These are phyloP conservation scores for Neolentinus lepideus DNA, from an alignment of 1,284 basidiomycete genomes.

Conservation along the genomic window DNA sequence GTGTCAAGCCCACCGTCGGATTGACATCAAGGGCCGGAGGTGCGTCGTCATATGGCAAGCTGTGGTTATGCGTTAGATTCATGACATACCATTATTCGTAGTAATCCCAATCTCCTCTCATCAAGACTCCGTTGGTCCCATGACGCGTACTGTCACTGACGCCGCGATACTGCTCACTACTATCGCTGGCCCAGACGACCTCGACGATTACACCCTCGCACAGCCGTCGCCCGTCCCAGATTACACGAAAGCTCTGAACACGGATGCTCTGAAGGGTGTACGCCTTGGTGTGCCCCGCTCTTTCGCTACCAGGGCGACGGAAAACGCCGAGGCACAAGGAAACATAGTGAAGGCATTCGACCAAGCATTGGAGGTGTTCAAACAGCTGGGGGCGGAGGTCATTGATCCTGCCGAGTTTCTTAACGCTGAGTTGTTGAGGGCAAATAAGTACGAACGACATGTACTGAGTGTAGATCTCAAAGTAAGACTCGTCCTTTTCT, in stretches of 20 bases:
- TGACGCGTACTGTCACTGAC: conserved; percentile 39
- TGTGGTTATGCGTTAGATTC: too few relatives aligned
- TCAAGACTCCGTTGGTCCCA: conserved; percentile 44
- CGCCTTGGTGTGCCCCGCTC: conserved; percentile 34
- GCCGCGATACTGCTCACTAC: conserved; percentile 33
- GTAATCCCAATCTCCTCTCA: conserved; percentile 43
- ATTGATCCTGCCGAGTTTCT: conserved; percentile 36
- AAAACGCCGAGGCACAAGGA: conserved; percentile 9
- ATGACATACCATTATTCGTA: conserved; percentile 9
- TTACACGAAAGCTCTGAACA: conserved; percentile 29
- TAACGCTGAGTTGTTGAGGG: conserved; percentile 24
- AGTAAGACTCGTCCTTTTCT: conserved; percentile 15
- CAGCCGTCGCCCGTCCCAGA: conserved; percentile 33
- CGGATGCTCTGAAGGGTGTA: conserved; percentile 27
- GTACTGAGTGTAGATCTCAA: conserved; percentile 35
- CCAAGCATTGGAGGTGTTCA: conserved; percentile 29
- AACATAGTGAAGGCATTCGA: conserved; percentile 28
- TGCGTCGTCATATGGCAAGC: conserved; percentile 12
- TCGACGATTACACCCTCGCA: conserved; percentile 35
- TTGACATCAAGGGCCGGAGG: conserved; percentile 42
- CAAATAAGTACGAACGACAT: conserved; percentile 21
- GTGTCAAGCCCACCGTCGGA: conserved; percentile 46
- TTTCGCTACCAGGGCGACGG: conserved; percentile 9
- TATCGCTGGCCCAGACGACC: conserved; percentile 37
- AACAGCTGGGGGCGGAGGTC: conserved; percentile 31